Base-by-base conservation (phyloP, 768 basidiomycete genomes). In the Panellus pusillus region DNA sequence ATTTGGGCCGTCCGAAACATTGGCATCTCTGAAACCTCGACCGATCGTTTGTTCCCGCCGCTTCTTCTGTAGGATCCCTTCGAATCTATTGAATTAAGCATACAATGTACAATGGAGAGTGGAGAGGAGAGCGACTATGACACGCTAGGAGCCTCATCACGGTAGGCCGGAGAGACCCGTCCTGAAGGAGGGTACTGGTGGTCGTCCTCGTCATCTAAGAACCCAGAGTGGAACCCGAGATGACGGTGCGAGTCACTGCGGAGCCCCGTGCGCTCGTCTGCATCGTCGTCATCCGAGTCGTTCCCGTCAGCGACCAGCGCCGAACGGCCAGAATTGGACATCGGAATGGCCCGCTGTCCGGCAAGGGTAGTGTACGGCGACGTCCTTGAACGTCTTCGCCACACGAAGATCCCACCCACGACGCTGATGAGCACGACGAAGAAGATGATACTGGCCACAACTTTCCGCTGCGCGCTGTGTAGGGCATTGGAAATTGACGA, bases 341-440 rank as follows among this genome's bases (percentile, higher is more conserved):
- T 91, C 13, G 83, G 82, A 46, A 93, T 70, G 44, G 87, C 86
- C 46, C 88, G 87, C 28, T 79, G 80, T 14, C 65, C 81, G 4
- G 79, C 77, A 17, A 93, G 68, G 7, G 78, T 76, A 11, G 78
- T 76, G 66, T 93, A 93, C 9, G 74, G 74, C 3, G 70, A 66
- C 17, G 71, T 68, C 54, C 70, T 67, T 44, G 76, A 52, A 61
- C 27, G 14, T n/a, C 31, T 75, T 50, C 78, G 75, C 81, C 86
- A 91, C 74, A 97, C 87, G 80, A 93, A 92, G 27, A 87, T 65
- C 0, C 79, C 88, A 3, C 78, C 77, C 11, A 77, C 80, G 19
- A 86, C 70, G 27, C 83, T 86, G 63, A 93, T 91, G 43, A 95
- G 60, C 4, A 84, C 66, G 12, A 97, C 87, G 18, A 97, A 86